Conservation (phyloP, 306 rosid genomes). For the Trifolium fragiferum region DNA sequence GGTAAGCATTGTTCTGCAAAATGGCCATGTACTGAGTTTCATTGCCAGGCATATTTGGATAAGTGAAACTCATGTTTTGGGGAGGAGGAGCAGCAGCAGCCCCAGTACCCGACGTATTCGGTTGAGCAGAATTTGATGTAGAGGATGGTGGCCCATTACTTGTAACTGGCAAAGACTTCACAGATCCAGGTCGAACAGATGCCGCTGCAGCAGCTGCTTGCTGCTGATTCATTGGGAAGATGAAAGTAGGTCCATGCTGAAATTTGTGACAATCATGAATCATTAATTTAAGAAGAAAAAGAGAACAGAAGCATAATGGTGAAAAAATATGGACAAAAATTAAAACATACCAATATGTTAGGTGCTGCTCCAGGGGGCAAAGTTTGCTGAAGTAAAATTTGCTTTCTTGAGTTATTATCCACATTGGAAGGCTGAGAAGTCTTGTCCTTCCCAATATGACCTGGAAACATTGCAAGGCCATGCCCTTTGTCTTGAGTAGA, state of each 20-base stretch:
- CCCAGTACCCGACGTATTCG: slow-evolving; percentile 49
- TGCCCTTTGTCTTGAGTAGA: slow-evolving; percentile 81
- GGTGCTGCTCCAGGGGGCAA: slow-evolving; percentile 88
- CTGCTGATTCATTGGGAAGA: slow-evolving; percentile 88
- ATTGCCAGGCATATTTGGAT: slow-evolving; percentile 72
- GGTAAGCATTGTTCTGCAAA: slow-evolving; percentile 82
- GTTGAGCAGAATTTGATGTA: slow-evolving; percentile 50
- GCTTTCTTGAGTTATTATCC: slow-evolving; percentile 80
- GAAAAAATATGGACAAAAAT: neutral
- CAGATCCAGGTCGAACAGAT: slow-evolving; percentile 76
- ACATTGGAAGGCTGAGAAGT: slow-evolving; percentile 59
- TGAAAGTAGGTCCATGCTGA: slow-evolving; percentile 92
- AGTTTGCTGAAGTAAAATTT: slow-evolving; percentile 77
- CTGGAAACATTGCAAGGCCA: slow-evolving; percentile 59
- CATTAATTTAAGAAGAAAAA: neutral
- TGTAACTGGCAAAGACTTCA: slow-evolving; percentile 64
- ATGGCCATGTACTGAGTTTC: slow-evolving; percentile 92
- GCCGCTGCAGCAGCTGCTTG: slow-evolving; percentile 81
- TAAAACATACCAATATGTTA: slow-evolving; percentile 69
- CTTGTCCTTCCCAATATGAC: slow-evolving; percentile 76
- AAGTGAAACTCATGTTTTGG: slow-evolving; percentile 87
- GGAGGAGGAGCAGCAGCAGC: slow-evolving; percentile 55
- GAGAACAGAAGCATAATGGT: too few relatives aligned
- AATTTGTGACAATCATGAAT: slow-evolving; percentile 19
- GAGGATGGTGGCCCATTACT: slow-evolving; percentile 56